Evolutionary conservation across 345 rosid genomes (phyloP), one percentile per base, ranked within the genome.

Genomic region (Stellera chamaejasme): DNA sequence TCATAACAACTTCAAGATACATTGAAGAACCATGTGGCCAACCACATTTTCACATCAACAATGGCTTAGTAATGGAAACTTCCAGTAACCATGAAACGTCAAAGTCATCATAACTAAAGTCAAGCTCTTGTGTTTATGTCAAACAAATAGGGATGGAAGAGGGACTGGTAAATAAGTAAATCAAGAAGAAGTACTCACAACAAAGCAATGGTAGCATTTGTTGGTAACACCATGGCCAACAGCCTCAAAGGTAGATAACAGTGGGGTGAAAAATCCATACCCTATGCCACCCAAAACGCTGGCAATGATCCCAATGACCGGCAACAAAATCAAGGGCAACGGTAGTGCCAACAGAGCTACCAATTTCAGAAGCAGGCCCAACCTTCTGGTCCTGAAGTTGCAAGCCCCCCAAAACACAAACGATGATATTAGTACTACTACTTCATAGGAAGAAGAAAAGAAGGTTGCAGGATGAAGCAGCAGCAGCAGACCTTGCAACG

Each of bases 171-270:
- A 19, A 19, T 19, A 19, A 19, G 23, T 19, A 32, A 32, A 32
- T 32, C 7, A 32, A 32, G 39, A 32, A 32, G 39, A 32, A 14
- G 48, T 27, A 69, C 85, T 72, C 53, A 86, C 92, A 48, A 64
- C 67, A 70, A 85, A 78, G 72, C 92, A 91, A 47, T 80, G 90
- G 71, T 78, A 80, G 58, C 73, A 80, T 75, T 91, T 85, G 50
- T 82, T 78, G n/a, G 71, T 61, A 43, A 78, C 80, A 66, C 76
- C 72, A 58, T 75, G 76, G 26, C 90, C 88, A 44, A 77, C 74
- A 51, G 84, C 92, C 61, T 88, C 88, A 50, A 88, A 88, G 45
- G 98, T 85, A n/a, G 92, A 79, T 48, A 81, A 42, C 13, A 91
- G 77, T 19, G 98, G 95, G 50, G 81, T 65, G 27, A 87, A 81